Evolutionary conservation across 352 stramenopile genomes (phyloP).

Genomic region (Globisporangium acanthophoron): DNA sequence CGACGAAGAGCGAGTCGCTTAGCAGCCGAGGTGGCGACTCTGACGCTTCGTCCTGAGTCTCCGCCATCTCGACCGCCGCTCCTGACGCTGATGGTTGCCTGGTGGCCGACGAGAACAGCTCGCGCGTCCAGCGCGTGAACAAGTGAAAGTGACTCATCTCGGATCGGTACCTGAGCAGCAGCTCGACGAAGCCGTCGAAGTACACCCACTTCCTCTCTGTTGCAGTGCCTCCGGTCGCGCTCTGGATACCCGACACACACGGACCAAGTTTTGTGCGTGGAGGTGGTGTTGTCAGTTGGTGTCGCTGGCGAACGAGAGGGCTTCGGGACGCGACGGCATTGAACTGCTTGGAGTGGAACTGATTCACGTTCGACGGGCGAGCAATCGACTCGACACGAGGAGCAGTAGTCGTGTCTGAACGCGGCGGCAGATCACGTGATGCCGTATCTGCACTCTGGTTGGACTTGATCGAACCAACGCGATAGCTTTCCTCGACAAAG

Average conservation of each 20-base stretch:
- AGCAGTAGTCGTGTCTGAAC: neutral
- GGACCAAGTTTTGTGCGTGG: neutral
- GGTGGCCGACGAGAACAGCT: slow-evolving; percentile 39
- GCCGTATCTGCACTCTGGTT: neutral
- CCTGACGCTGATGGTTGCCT: neutral
- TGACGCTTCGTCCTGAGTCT: neutral
- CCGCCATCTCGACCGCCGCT: too few species aligned
- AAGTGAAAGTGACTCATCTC: slow-evolving; percentile 68
- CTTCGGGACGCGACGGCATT: slow-evolving; percentile 41
- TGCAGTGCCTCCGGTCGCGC: neutral
- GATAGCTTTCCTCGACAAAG: slow-evolving; percentile 8
- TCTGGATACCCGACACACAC: neutral
- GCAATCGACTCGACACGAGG: slow-evolving; percentile 12
- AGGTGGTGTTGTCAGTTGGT: slow-evolving; percentile 4
- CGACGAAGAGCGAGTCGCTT: slow-evolving; percentile 41
- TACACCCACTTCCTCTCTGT: slow-evolving; percentile 27
- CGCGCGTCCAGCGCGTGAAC: slow-evolving; percentile 46
- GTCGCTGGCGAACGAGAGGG: slow-evolving; percentile 29
- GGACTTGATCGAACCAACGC: neutral
- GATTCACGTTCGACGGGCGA: slow-evolving; percentile 46
- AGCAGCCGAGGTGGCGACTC: slow-evolving; percentile 18
- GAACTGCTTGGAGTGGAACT: slow-evolving; percentile 56
- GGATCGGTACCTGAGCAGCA: slow-evolving; percentile 53
- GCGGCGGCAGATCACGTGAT: neutral
- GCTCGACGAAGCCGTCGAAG: slow-evolving; percentile 51